Conservation (phyloP, 306 rosid genomes). For the Nissolia schottii region DNA sequence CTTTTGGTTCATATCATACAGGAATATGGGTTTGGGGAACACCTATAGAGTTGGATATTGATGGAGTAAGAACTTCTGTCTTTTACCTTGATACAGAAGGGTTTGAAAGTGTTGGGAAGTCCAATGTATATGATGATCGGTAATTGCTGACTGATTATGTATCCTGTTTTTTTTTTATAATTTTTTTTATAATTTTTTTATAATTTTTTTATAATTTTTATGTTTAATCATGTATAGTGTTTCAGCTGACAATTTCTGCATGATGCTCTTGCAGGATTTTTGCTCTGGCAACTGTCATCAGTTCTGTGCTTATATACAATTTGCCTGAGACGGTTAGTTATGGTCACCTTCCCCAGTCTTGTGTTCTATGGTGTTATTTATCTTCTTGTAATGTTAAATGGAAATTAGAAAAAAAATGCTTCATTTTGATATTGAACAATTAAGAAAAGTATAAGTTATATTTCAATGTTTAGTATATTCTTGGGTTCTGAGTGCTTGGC, state of each 20-base stretch:
- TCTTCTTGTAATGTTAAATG: conserved; percentile 19
- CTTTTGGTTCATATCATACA: conserved; percentile 25
- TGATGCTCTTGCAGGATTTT: conserved; percentile 69
- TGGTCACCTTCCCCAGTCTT: neutral
- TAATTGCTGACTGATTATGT: conserved; percentile 38
- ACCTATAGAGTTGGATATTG: conserved; percentile 69
- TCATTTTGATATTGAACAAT: neutral
- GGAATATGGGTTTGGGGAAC: conserved; percentile 99
- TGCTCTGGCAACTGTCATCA: conserved; percentile 88
- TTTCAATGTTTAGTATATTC: neutral
- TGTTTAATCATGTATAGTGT: conserved; percentile 1
- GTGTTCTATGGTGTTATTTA: conserved; percentile 16
- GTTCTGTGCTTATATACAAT: conserved; percentile 91
- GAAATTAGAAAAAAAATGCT: neutral
- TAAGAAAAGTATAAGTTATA: neutral
- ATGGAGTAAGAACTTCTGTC: conserved; percentile 86
- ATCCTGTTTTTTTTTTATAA: no score
- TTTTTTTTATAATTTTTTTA: no score
- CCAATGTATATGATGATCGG: conserved; percentile 97
- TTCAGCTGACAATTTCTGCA: neutral
- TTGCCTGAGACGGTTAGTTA: conserved; percentile 87
- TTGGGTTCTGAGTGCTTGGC: no score
- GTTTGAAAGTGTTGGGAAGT: conserved; percentile 95
- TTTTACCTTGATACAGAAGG: conserved; percentile 96
- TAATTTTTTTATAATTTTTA: no score